Percentiles rank a stretch among this genome's conserved stretches.
phyloP scores from a whole-genome alignment of 306 rosid species.

The Malus sieversii region DNA sequence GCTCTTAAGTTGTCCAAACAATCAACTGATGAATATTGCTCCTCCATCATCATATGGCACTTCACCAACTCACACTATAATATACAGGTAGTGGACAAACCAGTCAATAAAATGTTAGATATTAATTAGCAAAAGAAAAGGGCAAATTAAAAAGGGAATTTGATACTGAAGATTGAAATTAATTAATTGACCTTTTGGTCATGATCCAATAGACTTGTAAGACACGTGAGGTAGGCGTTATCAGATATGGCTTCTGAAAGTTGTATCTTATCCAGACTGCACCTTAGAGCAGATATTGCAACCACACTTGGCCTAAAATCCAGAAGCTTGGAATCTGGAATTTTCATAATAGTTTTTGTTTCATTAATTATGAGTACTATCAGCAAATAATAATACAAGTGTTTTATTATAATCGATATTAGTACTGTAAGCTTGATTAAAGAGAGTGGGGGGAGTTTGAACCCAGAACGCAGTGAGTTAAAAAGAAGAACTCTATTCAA shows the following conservation, averaged over 20 bases:
- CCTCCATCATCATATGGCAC: constrained; percentile 37
- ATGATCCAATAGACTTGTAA: constrained; percentile 20
- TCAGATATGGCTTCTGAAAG: constrained; percentile 1
- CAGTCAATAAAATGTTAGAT: neutral
- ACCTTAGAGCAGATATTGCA: constrained; percentile 33
- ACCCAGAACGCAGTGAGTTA: neutral
- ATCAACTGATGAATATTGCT: neutral
- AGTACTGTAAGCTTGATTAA: neutral
- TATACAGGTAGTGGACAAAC: neutral
- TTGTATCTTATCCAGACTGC: constrained; percentile 20
- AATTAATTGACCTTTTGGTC: constrained; percentile 30
- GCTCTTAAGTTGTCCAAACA: neutral
- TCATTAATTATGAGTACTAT: neutral
- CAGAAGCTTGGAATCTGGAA: constrained; percentile 25
- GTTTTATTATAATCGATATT: neutral
- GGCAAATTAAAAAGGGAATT: neutral
- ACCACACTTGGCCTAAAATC: constrained; percentile 35
- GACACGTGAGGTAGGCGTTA: neutral
- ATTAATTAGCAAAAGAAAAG: neutral
- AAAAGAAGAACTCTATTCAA: neutral
- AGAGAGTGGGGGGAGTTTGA: neutral
- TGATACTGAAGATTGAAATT: neutral
- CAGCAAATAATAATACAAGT: neutral
- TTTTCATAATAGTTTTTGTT: neutral
- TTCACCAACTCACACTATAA: constrained; percentile 29